Conservation (phyloP, 352 stramenopile species). For the Elongisporangium senticosum region DNA sequence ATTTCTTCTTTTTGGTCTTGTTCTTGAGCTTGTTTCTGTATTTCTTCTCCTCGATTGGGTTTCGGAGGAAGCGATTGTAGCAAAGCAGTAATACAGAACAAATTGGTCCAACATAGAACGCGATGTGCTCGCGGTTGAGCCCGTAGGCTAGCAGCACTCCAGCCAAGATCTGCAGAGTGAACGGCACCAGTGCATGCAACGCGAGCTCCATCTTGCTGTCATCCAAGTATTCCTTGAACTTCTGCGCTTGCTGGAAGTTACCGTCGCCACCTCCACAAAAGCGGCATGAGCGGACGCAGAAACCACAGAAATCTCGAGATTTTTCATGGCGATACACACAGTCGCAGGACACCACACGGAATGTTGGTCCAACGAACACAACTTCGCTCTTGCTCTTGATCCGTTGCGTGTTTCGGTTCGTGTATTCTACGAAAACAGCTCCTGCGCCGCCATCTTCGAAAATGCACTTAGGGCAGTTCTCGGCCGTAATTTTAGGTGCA, state of each 20-base stretch:
- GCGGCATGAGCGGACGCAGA: conserved; percentile 67
- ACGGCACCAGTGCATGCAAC: conserved; percentile 51
- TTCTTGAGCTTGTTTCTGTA: conserved; percentile 30
- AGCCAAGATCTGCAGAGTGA: conserved; percentile 43
- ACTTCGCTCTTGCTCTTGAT: conserved; percentile 41
- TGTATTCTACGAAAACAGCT: conserved; percentile 68
- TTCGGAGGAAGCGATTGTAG: conserved; percentile 47
- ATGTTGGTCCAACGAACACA: conserved; percentile 65
- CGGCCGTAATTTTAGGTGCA: conserved; percentile 47
- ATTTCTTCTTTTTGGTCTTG: conserved; percentile 56
- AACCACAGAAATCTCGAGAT: conserved; percentile 61
- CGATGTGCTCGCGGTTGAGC: conserved; percentile 41
- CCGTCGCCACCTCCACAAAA: conserved; percentile 72
- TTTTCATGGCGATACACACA: conserved; percentile 71
- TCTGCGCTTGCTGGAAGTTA: conserved; percentile 66
- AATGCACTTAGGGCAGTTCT: conserved; percentile 77
- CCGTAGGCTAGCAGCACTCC: conserved; percentile 35
- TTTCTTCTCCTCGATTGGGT: conserved; percentile 51
- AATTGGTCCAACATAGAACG: conserved; percentile 41
- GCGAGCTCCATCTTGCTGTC: conserved; percentile 48
- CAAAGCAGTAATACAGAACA: conserved; percentile 38
- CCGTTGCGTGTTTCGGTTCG: conserved; percentile 35
- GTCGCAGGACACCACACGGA: conserved; percentile 80
- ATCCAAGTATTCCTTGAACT: conserved; percentile 70
- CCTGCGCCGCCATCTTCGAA: conserved; percentile 74